A percentile compares a stretch with the other conserved stretches of the same genome.
phyloP scores from a whole-genome alignment of 2,329 filamentous ascomycete genomes.

The Pseudopithomyces maydicus region DNA sequence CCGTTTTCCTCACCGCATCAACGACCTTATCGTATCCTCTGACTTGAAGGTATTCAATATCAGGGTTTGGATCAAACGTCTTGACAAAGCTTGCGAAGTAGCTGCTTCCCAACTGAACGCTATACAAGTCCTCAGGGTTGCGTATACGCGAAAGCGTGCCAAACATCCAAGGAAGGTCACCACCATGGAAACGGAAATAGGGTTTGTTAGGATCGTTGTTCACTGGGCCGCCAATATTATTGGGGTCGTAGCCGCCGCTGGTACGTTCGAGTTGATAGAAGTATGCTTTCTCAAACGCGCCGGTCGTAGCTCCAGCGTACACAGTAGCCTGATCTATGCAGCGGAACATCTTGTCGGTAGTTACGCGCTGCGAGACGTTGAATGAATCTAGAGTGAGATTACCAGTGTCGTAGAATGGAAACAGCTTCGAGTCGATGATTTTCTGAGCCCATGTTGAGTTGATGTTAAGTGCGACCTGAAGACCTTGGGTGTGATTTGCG shows the following conservation, averaged over 20 bases:
- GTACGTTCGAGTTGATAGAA: constrained; percentile 67
- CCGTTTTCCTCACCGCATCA: constrained; percentile 47
- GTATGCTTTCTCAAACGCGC: constrained; percentile 57
- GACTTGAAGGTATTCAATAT: constrained; percentile 50
- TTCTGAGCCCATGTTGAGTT: constrained; percentile 44
- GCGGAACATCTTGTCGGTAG: constrained; percentile 64
- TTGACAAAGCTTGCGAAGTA: constrained; percentile 60
- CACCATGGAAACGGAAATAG: constrained; percentile 64
- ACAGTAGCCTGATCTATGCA: constrained; percentile 65
- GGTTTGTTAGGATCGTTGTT: constrained; percentile 57
- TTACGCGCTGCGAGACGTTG: constrained; percentile 59
- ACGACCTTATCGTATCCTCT: constrained; percentile 54
- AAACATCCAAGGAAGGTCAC: constrained; percentile 59
- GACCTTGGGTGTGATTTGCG: constrained; percentile 48
- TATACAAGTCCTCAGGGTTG: constrained; percentile 56
- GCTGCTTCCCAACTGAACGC: constrained; percentile 50
- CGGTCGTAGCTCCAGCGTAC: constrained; percentile 53
- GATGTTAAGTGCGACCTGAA: constrained; percentile 54
- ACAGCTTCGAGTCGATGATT: constrained; percentile 51
- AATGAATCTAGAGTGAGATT: constrained; percentile 62
- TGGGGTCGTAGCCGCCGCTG: constrained; percentile 60
- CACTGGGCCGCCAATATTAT: constrained; percentile 55
- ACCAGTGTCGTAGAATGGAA: constrained; percentile 55
- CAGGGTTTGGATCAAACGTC: constrained; percentile 58
- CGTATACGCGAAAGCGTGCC: constrained; percentile 57